These are phyloP conservation scores for Blastobotrys terrestris DNA, from an alignment of 805 yeast genomes.

Conservation along the genomic window DNA sequence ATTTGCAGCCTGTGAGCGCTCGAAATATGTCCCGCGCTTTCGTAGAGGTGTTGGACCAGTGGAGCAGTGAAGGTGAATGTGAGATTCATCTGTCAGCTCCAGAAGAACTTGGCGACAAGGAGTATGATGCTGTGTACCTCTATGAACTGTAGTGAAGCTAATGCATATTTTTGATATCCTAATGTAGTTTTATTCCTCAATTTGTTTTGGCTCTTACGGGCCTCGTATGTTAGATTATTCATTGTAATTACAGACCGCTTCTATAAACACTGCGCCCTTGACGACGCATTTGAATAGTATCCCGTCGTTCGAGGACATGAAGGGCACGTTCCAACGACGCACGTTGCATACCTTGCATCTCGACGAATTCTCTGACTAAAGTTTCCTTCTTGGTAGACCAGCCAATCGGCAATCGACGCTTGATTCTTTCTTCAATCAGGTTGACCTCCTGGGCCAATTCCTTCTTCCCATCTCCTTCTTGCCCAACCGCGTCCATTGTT, in stretches of 20 bases:
- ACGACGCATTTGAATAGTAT: conserved; percentile 78
- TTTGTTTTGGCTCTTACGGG: neutral
- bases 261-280: conserved; percentile 80
- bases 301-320: conserved; percentile 75
- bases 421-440: conserved; percentile 74
- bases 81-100: neutral
- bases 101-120: neutral
- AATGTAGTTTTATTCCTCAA: neutral
- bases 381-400: conserved; percentile 90
- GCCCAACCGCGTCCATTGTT: conserved; percentile 90
- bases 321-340: conserved; percentile 79
- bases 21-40: neutral
- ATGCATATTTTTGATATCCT: neutral
- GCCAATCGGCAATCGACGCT: conserved; percentile 90
- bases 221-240: neutral
- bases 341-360: conserved; percentile 43
- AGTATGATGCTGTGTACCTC: neutral
- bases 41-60: neutral
- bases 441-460: conserved; percentile 66
- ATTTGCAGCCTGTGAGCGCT: neutral
- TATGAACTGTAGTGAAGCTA: neutral
- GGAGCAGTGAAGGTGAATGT: neutral
- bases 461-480: conserved; percentile 49
- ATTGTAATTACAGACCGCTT: conserved; percentile 46
- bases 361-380: conserved; percentile 65